Base-by-base conservation (phyloP, 306 rosid species). In the Fragaria iinumae region DNA sequence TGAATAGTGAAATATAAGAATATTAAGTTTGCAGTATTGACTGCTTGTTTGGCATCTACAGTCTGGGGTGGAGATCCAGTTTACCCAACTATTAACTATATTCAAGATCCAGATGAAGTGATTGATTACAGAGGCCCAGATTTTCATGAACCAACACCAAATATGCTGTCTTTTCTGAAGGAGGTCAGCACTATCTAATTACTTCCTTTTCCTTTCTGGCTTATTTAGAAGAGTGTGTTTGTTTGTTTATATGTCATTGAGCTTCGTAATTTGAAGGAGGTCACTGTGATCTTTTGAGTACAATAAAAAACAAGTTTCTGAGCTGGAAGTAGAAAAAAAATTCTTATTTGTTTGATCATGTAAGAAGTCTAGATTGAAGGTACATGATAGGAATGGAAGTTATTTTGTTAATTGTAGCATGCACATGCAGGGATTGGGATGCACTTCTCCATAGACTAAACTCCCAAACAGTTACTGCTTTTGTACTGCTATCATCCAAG, bases 31-130 rank as follows among this genome's bases (percentile, higher is more conserved):
- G 25, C 52, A 63, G 14, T 79, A 50, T 36, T 81, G 81, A 75
- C 72, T 69, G 7, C 43, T 69, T 67, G 8, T 48, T 48, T 89
- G 80, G 68, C 80, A 77, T 85, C 69, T 89, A 83, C 86, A 95
- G 99, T 95, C 86, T 95, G 99, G 99, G 99, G 97, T 45, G 99
- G 99, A 55, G 99, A 95, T 90, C 99, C 97, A 32, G 97, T 95
- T 77, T 95, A 95, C 80, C 99, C 99, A 48, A 95, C 99, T 29
- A 85, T 95, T 72, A 95, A 95, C 85, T 92, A 92, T 80, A 92
- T 95, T 83, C 97, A 92, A 88, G 99, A 95, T 81, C 99, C 97
- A 59, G 66, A 95, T 81, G 91, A 76, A 86, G 84, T 89, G 76
- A 87, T 88, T 77, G 97, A 95, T 86, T 90, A 86, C 81, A 87